Evolutionary conservation across 129 eudicot species (phyloP), one percentile per base, ranked within the genome.

Genomic region (Chrysanthemum lavandulifolium): DNA sequence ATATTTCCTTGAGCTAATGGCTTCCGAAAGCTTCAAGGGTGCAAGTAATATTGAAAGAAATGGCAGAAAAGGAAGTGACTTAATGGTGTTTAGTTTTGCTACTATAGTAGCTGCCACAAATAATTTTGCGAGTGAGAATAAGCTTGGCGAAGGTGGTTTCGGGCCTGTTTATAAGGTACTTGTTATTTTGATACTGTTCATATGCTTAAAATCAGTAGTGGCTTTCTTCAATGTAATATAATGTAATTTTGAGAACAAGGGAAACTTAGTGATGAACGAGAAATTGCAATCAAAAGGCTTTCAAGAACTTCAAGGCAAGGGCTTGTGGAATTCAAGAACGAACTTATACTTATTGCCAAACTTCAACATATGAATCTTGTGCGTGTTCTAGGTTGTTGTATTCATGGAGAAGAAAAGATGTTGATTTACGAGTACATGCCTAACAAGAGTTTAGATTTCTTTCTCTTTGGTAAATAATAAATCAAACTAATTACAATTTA

Each of bases 111-210:
- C 81, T 10, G 78, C 87, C 15, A 82, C 87, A 53, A 27, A 86
- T 62, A 71, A 74, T 52, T 82, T 86, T 31, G 48, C 85, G 25
- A 25, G 61, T 33, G 76, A 73, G 27, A 82, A 76, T 69, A 85
- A 85, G 57, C 90, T 85, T 21, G 85, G 90, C 43, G 67, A 82
- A 53, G 89, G 89, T 57, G 86, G 89, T 48, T 85, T 85, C 49
- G 84, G 90, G 65, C 86, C 89, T 15, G 86, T 85, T 64, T 81
- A 78, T 69, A 79, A 78, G 85, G 88, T 84, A 74, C 10, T 36
- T 31, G 16, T 15, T 16, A 15, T 10, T 16, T 52, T 14, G 36
- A 74, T 15, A 18, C 1, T 14, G 43, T 9, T 40, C 47, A 7
- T 47, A 21, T 23, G 27, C 27, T 60, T 48, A 8, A 60, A 13